Evolutionary conservation across 306 rosid species (phyloP).

Genomic region (Cucurbita maxima): DNA sequence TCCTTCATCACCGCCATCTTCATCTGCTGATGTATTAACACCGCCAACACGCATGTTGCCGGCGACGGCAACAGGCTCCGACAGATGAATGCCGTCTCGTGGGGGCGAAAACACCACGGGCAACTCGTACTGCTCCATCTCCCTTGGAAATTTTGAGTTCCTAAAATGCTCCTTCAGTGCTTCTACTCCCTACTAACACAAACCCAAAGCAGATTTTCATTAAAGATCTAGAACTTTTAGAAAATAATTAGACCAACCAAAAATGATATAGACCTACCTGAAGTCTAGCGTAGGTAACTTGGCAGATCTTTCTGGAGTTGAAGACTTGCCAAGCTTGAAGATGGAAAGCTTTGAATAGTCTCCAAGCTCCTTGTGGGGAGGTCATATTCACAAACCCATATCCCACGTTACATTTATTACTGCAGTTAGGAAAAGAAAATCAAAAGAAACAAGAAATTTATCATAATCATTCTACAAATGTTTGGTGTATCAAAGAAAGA

Average conservation of each 20-base stretch:
- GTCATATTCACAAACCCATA: constrained; percentile 98
- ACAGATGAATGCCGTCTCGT: constrained; percentile 54
- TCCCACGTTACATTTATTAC: constrained; percentile 96
- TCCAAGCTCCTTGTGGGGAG: constrained; percentile 52
- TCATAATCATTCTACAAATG: not conserved
- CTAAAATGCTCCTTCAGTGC: constrained; percentile 83
- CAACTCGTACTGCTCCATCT: constrained; percentile 45
- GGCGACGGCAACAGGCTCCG: constrained; percentile 50
- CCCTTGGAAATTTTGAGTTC: constrained; percentile 89
- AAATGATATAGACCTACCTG: constrained; percentile 32
- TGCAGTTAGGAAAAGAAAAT: not conserved
- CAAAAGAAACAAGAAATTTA: not conserved
- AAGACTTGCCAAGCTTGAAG: constrained; percentile 80
- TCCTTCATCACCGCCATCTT: not conserved
- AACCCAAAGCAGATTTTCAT: not conserved
- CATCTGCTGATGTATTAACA: not conserved
- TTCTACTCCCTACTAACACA: constrained; percentile 50
- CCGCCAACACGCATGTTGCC: constrained; percentile 7
- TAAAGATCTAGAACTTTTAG: not conserved
- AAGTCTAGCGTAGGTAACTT: constrained; percentile 77
- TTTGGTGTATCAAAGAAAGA: not conserved
- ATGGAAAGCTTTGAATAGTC: constrained; percentile 84
- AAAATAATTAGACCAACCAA: not conserved
- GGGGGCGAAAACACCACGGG: constrained; percentile 74
- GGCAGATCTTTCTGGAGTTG: constrained; percentile 80